Base-by-base conservation (phyloP, 2,329 filamentous ascomycete species). In the Rugonectria rugulosa region DNA sequence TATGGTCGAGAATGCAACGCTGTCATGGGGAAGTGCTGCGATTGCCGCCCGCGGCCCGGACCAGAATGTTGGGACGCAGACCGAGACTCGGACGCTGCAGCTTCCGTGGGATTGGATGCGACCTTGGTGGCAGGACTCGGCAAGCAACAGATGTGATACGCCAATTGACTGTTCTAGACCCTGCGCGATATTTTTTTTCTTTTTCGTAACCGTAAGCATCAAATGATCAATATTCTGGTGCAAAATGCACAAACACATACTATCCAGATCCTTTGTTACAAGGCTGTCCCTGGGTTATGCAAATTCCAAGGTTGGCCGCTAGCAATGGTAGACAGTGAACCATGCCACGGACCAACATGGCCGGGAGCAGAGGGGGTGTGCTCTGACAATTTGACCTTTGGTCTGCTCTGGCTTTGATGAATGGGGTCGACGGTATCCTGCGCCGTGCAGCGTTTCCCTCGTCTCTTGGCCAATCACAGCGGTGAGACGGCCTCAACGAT, bases 281-380 rank as follows among this genome's bases (percentile, higher is more conserved):
- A 62, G 64, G 61, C 63, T 63, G 51, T 56, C 49, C 63, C 64
- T 58, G 57, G 51, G 40, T 23, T 36, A 58, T 31, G 17, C 54
- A 15, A 53, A 50, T 45, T 7, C 55, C 50, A 52, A 45, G 61
- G 42, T 56, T 56, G 40, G 32, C 52, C 57, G 41, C 54, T 62
- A 64, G 44, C 19, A 47, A 26, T 24, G 29, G 48, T 40, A 34
- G 45, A 58, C 32, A 42, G 51, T 49, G 47, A 63, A 59, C 32
- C 45, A 38, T 37, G 31, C 24, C 60, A 62, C 55, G 19, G 47
- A 44, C 57, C 51, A 65, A n/a, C 32, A 36, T 7, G 31, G 24
- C 20, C 36, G 61, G 27, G 48, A 26, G 38, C 23, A 53, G 54
- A 56, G 53, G 53, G 51, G 44, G 44, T n/a, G n/a, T n/a, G 54